Evolutionary conservation across 192 early-diverging fungal genomes (phyloP).

Genomic region (Coemansia sp.): DNA sequence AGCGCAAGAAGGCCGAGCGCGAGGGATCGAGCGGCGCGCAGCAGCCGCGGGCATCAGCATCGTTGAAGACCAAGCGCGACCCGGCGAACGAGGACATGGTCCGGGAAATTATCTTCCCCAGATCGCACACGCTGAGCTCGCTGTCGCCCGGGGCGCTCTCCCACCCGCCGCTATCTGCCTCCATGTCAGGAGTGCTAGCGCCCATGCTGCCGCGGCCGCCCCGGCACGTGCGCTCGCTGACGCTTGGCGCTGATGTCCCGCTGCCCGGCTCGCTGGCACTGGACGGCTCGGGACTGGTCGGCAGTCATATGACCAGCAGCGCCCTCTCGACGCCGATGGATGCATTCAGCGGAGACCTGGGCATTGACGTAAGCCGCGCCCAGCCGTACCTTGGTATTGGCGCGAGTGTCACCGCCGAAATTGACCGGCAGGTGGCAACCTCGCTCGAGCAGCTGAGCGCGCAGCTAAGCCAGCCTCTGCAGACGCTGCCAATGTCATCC

Average conservation of each 20-base stretch:
- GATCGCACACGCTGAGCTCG: conserved; percentile 24
- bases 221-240: conserved; percentile 9
- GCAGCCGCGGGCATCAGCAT: neutral
- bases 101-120: conserved; percentile 2
- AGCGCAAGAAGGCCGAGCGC: conserved; percentile 22
- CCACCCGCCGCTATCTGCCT: neutral
- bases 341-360: neutral
- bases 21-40: conserved; percentile 5
- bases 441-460: conserved; percentile 17
- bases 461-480: conserved; percentile 12
- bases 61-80: neutral
- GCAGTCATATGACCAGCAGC: neutral
- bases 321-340: neutral
- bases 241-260: neutral
- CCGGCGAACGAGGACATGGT: neutral
- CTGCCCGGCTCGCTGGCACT: neutral
- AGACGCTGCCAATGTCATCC: neutral
- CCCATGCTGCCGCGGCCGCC: neutral
- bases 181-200: neutral
- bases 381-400: neutral
- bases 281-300: neutral
- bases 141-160: conserved; percentile 34
- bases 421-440: conserved; percentile 14
- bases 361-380: neutral
- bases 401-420: conserved; percentile 4